Percentiles rank a stretch among this genome's conserved stretches.
These are phyloP conservation scores for Trypanosoma scelopori DNA, from an alignment of 208 protist genomes.

Conservation along the genomic window DNA sequence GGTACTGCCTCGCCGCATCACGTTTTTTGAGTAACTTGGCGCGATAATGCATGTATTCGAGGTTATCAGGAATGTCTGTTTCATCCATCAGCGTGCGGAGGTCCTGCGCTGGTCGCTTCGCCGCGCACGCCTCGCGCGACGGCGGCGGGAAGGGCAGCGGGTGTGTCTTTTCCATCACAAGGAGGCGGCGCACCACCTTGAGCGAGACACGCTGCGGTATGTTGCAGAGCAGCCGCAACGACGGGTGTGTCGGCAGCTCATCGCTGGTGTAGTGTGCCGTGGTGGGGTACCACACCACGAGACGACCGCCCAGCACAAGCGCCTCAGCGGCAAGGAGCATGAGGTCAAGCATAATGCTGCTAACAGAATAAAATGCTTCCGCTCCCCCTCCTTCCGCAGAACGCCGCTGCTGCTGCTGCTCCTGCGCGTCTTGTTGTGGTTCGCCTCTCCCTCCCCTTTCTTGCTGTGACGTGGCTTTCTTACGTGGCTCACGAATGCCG, in stretches of 20 bases:
- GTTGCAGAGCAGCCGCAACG: slow-evolving; percentile 70
- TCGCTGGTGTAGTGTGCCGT: slow-evolving; percentile 81
- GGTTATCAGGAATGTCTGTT: slow-evolving; percentile 65
- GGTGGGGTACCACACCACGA: slow-evolving; percentile 95
- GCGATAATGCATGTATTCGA: slow-evolving; percentile 74
- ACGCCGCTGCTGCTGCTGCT: too few species aligned
- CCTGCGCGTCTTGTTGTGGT: slow-evolving; percentile 28
- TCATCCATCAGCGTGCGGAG: slow-evolving; percentile 61
- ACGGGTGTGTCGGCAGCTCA: slow-evolving; percentile 93
- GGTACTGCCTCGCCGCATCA: slow-evolving; percentile 34
- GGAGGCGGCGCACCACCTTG: slow-evolving; percentile 72
- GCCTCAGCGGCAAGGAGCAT: slow-evolving; percentile 89
- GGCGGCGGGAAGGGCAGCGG: slow-evolving; percentile 38
- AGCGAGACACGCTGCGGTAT: slow-evolving; percentile 84
- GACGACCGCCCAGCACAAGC: slow-evolving; percentile 82
- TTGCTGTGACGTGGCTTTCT: slow-evolving; percentile 31
- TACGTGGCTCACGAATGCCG: slow-evolving; percentile 80
- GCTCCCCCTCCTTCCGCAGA: slow-evolving; percentile 34
- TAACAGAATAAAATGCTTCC: slow-evolving; percentile 23
- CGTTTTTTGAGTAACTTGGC: slow-evolving; percentile 50
- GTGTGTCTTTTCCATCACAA: slow-evolving; percentile 60
- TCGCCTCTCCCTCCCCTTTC: slow-evolving; percentile 1
- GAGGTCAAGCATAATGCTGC: slow-evolving; percentile 81
- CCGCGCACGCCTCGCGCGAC: slow-evolving; percentile 49
- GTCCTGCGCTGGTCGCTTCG: slow-evolving; percentile 39